Base-by-base conservation (phyloP, 257 asterid species). In the Paraleonurus japonicus region DNA sequence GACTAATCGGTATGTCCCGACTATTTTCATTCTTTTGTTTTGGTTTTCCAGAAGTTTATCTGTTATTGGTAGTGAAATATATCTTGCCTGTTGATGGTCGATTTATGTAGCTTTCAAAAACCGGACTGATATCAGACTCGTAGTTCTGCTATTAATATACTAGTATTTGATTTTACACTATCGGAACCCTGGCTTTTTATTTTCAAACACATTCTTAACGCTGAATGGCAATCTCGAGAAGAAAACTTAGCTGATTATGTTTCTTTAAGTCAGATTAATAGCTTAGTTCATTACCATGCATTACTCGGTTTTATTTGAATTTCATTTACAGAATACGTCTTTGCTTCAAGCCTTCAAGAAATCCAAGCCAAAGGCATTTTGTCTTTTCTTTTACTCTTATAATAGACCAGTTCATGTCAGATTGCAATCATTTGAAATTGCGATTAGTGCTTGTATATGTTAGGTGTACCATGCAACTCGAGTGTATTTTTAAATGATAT, bases 1-100 rank as follows among this genome's bases (percentile, higher is more conserved):
- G 27, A 48, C 68, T 59, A 63, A 74, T 43, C 43, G 85, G 87
- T 83, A 75, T 73, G 76, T 27, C 32, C 32, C 60, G 7, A 27
- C 32, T 27, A 57, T 69, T 48, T 62, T 11, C 23, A 13, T 47
- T 68, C 39, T 19, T 43, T 15, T 12, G 3, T 55, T 60, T 67
- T 20, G 54, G 10, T 35, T 22, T 51, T 64, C 7, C 16, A 17
- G 47, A 61, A 16, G 8, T 30, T 33, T 32, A 6, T 63, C 58
- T 41, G 19, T 35, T 68, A 58, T n/a, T 43, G 53, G 35, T 51
- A 39, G 15, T 24, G 28, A 45, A 13, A 50, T 11, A 50, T 65
- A 4, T 15, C 3, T 19, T 35, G 43, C 43, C 43, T 35, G 43
- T 8, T 43, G 24, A 41, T 61, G 50, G 17, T 32, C 24, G 50